Evolutionary conservation across 306 rosid genomes (phyloP), one percentile per base, ranked within the genome.

Genomic region (Quercus gilva): DNA sequence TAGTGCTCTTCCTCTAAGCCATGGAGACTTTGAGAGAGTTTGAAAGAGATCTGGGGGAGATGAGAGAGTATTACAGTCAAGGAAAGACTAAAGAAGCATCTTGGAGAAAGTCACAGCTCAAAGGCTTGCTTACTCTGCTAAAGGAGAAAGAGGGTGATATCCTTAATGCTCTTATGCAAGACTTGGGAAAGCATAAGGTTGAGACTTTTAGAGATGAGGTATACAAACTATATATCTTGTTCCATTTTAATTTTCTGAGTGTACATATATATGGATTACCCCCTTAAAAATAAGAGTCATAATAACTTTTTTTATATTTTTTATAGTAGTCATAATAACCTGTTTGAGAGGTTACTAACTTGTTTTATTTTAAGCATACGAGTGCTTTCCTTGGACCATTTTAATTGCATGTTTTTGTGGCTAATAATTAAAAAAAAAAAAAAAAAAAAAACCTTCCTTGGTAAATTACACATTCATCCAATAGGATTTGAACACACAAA

Each of bases 181-280:
- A 92, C 71, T 64, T 92, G 45, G 97, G 96, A 5, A 92, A 92
- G 63, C 96, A 88, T 79, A 86, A 71, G 3, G 79, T 81, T n/a
- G 97, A 92, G 77, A 88, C 97, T 74, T 92, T 78, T 31, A 89
- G 96, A 85, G 97, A 92, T 23, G 96, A 92, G 97, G 97, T 8
- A 41, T 33, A 23, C 45, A 41, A 41, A 41, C 12, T 41, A 8
- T 41, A 41, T 41, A 41, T 8, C 51, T 19, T 69, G 0, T 58
- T 5, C 19, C 2, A 3, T 8, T 58, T 3, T 1, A 25, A 3
- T 35, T 57, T 26, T 11, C 17, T 7, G 15, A 11, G 8, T 55
- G 8, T 76, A 2, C 45, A 37, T 2, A 37, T 7, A 37, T 37
- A 37, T 37, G 45, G 45, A 37, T 37, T 7, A 37, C 11, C 23